phyloP scores from a whole-genome alignment of 345 rosid species.

The Clarkia xantiana region DNA sequence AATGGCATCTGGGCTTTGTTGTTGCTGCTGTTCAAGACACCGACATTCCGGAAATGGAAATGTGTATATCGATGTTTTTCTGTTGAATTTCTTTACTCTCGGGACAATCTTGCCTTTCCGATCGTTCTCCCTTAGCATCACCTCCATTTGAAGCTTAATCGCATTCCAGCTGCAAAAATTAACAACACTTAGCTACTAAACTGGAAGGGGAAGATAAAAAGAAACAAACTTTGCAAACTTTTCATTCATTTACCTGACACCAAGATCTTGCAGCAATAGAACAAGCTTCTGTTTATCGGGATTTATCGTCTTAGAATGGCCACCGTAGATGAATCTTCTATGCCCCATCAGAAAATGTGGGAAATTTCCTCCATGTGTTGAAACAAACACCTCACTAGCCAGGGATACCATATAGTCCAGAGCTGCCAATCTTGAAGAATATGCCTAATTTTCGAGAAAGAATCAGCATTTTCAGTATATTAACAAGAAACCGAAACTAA shows the following conservation, averaged over 20 bases:
- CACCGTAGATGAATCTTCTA: slow-evolving; percentile 66
- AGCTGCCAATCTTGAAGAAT: slow-evolving; percentile 92
- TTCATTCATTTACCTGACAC: slow-evolving; percentile 35
- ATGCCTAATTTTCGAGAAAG: slow-evolving; percentile 31
- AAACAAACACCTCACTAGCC: slow-evolving; percentile 78
- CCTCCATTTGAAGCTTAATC: slow-evolving; percentile 51
- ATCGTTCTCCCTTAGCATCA: slow-evolving; percentile 69
- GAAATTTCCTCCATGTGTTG: slow-evolving; percentile 94
- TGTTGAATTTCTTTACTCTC: slow-evolving; percentile 57
- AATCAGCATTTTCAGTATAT: neutral
- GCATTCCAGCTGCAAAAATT: slow-evolving; percentile 52
- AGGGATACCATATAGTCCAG: slow-evolving; percentile 81
- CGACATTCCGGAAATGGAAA: slow-evolving; percentile 82
- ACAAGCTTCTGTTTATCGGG: slow-evolving; percentile 83
- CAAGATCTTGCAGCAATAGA: slow-evolving; percentile 58
- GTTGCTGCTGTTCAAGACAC: slow-evolving; percentile 34
- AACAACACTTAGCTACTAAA: no score
- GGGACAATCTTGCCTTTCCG: slow-evolving; percentile 79
- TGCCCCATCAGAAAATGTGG: slow-evolving; percentile 97
- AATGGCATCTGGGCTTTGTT: no score
- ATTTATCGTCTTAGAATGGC: slow-evolving; percentile 79
- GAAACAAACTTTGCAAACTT: no score
- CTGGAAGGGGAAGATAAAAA: no score
- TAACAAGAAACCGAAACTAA: neutral
- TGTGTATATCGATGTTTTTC: slow-evolving; percentile 72